Percentiles rank a stretch among this genome's conserved stretches.
Conservation (phyloP, 805 yeast genomes). For the Pichia membranifaciens region DNA sequence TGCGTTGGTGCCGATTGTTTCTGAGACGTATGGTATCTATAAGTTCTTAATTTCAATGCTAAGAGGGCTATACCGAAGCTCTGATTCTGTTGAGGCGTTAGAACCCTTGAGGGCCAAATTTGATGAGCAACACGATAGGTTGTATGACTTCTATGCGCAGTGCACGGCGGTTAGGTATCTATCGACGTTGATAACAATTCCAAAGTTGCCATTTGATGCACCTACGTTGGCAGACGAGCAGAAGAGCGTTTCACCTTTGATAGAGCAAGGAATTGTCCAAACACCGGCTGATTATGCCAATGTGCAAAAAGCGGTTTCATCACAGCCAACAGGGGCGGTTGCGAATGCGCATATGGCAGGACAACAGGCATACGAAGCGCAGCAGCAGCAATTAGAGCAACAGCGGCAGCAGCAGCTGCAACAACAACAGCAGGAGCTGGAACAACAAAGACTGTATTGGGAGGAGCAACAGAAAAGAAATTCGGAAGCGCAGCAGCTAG, state of each 20-base stretch:
- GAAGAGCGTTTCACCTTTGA: too few relatives aligned
- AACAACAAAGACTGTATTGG: constrained; percentile 68
- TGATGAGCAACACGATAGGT: constrained; percentile 58
- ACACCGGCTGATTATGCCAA: not conserved
- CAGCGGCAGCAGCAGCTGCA: constrained; percentile 60
- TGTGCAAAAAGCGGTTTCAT: constrained; percentile 31
- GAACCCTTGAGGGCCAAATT: constrained; percentile 69
- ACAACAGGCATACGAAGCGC: constrained; percentile 50
- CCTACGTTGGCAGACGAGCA: constrained; percentile 52
- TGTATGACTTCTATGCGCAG: constrained; percentile 83
- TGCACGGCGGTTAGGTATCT: constrained; percentile 79
- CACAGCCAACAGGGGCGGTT: constrained; percentile 51
- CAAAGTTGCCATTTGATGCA: constrained; percentile 53
- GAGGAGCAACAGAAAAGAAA: constrained; percentile 69
- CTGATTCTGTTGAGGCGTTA: constrained; percentile 70
- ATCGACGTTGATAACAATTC: constrained; percentile 75
- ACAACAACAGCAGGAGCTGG: constrained; percentile 61
- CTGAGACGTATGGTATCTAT: constrained; percentile 90
- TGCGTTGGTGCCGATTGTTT: constrained; percentile 82
- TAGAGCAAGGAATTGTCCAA: too few relatives aligned
- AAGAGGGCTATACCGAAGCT: constrained; percentile 73
- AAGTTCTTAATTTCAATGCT: constrained; percentile 86
- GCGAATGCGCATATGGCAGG: constrained; percentile 35
- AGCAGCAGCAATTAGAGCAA: constrained; percentile 54
- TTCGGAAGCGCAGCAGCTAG: constrained; percentile 59